Evolutionary conservation across 2,329 filamentous ascomycete species (phyloP).

Genomic region (Scolecobasidium constrictum): DNA sequence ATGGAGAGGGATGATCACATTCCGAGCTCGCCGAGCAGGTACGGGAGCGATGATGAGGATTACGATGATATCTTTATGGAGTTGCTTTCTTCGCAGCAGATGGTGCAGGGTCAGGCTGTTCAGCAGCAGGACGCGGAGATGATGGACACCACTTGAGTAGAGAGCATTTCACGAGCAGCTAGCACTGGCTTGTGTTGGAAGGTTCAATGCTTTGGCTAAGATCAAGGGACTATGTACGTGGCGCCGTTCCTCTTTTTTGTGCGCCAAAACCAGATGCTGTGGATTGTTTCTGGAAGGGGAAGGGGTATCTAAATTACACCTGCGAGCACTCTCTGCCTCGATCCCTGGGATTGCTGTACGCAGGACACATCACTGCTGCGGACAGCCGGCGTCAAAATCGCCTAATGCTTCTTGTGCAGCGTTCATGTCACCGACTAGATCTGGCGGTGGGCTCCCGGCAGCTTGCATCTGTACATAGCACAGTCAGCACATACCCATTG

Average conservation of each 20-base stretch:
- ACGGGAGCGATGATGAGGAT: slow-evolving; percentile 48
- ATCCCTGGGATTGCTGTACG: too few species aligned
- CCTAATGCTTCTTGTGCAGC: slow-evolving; percentile 60
- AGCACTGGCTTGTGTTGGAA: too few species aligned
- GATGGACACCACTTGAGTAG: neutral
- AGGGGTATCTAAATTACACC: too few species aligned
- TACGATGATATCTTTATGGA: slow-evolving; percentile 57
- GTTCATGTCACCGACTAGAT: slow-evolving; percentile 83
- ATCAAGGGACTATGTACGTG: too few species aligned
- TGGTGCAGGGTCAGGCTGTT: slow-evolving; percentile 2
- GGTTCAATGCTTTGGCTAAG: too few species aligned
- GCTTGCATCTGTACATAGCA: slow-evolving; percentile 73
- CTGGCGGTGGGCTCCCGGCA: slow-evolving; percentile 77
- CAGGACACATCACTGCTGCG: too few species aligned
- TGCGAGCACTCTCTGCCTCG: too few species aligned
- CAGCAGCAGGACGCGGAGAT: slow-evolving; percentile 22
- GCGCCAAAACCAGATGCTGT: too few species aligned
- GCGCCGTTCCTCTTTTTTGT: too few species aligned
- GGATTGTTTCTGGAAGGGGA: too few species aligned
- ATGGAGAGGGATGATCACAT: slow-evolving; percentile 8
- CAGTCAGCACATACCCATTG: slow-evolving; percentile 9
- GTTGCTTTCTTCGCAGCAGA: slow-evolving; percentile 36
- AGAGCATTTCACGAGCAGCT: slow-evolving; percentile 7
- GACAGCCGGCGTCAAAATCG: slow-evolving; percentile 49
- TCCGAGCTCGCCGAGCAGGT: slow-evolving; percentile 16